Evolutionary conservation across 208 protist species (phyloP), one percentile per base, ranked within the genome.

Genomic region (Wallacemonas collosoma): DNA sequence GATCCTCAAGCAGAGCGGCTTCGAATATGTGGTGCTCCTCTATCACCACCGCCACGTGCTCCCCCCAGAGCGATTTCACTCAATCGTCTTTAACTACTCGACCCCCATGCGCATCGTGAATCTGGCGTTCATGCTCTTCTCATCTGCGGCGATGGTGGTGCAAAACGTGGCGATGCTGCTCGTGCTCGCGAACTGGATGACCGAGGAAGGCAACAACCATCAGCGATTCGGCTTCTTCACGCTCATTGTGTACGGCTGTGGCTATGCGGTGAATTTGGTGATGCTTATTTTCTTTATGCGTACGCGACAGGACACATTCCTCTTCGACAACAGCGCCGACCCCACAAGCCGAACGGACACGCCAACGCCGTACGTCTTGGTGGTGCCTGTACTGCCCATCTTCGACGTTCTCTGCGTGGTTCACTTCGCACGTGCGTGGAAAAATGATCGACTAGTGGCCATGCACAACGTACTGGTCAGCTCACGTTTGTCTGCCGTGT

Each of bases 11-110:
- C 71, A 71, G 43, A 89, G 85, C 76, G 90, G 90, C 14, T 95
- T 93, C 71, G 90, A 95, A 73, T 93, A 91, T 82, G 78, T 93
- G 38, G 77, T 78, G 62, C 73, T 95, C 38, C 72, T 95, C 71
- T 82, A 81, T 68, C 77, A 86, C 39, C 54, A 91, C 75, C 79
- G 75, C 8, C 90, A 95, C 73, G 77, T 95, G 36, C 68, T 92
- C 57, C 82, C 90, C 15, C 62, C 71, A 11, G 80, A 75, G 53
- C 56, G 56, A 1, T 56, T 86, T 2, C 74, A 83, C 69, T 87
- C 77, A 17, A 85, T 89, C 60, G 14, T 78, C 0, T 41, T 84
- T 35, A 88, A 90, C 66, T 79, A 87, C 61, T 78, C 78, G 45
- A 50, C 43, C 9, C 41, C n/a, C 8, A 83, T 82, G 72, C 71